phyloP scores from a whole-genome alignment of 1,284 basidiomycete genomes.

The Cronartium ribicola region DNA sequence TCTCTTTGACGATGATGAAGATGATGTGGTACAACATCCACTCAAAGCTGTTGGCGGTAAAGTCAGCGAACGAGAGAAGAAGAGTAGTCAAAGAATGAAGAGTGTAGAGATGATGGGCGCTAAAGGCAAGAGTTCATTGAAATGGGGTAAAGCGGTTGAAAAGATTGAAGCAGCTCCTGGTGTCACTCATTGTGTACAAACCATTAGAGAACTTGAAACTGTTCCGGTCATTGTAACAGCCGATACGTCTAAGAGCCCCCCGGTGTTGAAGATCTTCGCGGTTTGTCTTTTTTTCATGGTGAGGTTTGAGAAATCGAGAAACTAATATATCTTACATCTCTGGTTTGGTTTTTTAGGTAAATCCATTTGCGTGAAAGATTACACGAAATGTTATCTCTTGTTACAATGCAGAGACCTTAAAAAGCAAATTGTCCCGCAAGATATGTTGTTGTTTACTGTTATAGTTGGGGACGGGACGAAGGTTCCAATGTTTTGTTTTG shows the following conservation, averaged over 20 bases:
- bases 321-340: background rate
- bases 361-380: background rate
- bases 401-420: no score
- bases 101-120: conserved; percentile 31
- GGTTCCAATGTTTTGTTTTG: no score
- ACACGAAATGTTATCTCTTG: no score
- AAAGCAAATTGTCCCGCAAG: no score
- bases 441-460: no score
- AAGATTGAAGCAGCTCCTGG: conserved; percentile 42
- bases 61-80: conserved; percentile 25
- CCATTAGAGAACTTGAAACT: conserved; percentile 32
- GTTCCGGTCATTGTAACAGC: conserved; percentile 40
- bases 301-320: background rate
- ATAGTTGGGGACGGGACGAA: no score
- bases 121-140: conserved; percentile 14
- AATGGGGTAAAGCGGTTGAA: conserved; percentile 26
- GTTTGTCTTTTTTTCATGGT: conserved; percentile 7
- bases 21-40: conserved; percentile 52
- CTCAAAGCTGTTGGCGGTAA: conserved; percentile 11
- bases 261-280: conserved; percentile 40
- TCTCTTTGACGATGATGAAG: conserved; percentile 75
- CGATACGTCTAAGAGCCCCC: conserved; percentile 40
- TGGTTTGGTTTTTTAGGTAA: background rate
- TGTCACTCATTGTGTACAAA: conserved; percentile 39
- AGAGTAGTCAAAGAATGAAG: conserved; percentile 31